Evolutionary conservation across 768 basidiomycete genomes (phyloP).

Genomic region (Lactarius vividus): DNA sequence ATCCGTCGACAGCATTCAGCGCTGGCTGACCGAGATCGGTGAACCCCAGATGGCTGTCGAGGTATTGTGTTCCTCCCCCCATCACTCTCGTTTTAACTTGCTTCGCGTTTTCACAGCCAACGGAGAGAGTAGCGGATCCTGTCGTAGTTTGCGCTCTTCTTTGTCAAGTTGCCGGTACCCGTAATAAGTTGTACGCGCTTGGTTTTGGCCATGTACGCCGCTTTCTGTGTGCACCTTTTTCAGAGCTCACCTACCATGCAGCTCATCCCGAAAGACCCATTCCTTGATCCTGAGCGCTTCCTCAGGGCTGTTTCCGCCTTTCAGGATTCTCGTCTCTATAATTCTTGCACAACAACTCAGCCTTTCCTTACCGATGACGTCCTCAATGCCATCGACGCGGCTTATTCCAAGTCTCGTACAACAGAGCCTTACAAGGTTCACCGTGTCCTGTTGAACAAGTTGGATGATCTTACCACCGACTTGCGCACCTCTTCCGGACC

Average conservation of each 20-base stretch:
- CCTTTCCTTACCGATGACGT: slow-evolving; percentile 44
- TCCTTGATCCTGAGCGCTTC: slow-evolving; percentile 65
- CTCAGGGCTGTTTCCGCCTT: slow-evolving; percentile 44
- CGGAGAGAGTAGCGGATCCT: slow-evolving; percentile 73
- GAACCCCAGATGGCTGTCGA: slow-evolving; percentile 60
- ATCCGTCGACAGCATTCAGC: slow-evolving; percentile 67
- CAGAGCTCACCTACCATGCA: slow-evolving; percentile 23
- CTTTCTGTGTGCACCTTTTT: not conserved
- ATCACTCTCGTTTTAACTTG: not conserved
- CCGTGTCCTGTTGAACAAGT: slow-evolving; percentile 56
- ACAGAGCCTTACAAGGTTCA: slow-evolving; percentile 60
- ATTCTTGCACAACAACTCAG: slow-evolving; percentile 6
- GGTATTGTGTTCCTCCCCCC: slow-evolving; percentile 34
- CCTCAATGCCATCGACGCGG: slow-evolving; percentile 45
- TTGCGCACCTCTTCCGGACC: slow-evolving; percentile 33
- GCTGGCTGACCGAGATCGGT: slow-evolving; percentile 67
- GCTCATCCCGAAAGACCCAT: slow-evolving; percentile 71
- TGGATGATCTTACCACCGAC: slow-evolving; percentile 51
- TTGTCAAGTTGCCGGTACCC: slow-evolving; percentile 60
- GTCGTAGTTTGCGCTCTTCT: slow-evolving; percentile 66
- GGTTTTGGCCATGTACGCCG: slow-evolving; percentile 43
- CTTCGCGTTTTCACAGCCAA: slow-evolving; percentile 44
- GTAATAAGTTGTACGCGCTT: slow-evolving; percentile 67
- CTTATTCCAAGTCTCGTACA: slow-evolving; percentile 47
- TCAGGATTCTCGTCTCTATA: slow-evolving; percentile 25